A percentile compares a stretch with the other conserved stretches of the same genome.
These are phyloP conservation scores for Rhizopogon sp. DNA, from an alignment of 768 basidiomycete genomes.

Conservation along the genomic window DNA sequence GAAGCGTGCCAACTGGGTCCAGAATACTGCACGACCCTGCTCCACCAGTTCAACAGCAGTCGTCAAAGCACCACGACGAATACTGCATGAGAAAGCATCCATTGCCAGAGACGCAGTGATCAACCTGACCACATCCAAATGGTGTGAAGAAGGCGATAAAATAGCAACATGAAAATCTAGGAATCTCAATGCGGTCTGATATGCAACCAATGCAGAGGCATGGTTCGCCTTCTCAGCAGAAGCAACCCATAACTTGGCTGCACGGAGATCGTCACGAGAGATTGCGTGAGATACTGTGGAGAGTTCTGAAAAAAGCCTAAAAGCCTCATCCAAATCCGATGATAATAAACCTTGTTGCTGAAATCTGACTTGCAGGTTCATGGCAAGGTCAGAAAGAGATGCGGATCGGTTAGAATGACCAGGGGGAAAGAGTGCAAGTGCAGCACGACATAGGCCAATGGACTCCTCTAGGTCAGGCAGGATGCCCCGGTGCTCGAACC, in stretches of 20 bases:
- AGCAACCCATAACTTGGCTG: neutral
- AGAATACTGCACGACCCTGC: slow-evolving; percentile 22
- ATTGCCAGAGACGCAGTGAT: slow-evolving; percentile 7
- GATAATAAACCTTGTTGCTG: neutral
- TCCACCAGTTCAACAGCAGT: slow-evolving; percentile 30
- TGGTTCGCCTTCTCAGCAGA: neutral
- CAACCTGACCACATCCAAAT: neutral
- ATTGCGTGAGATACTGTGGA: neutral
- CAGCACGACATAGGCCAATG: too few relatives aligned
- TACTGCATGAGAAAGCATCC: slow-evolving; percentile 20
- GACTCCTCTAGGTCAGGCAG: too few relatives aligned
- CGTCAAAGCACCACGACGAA: slow-evolving; percentile 9
- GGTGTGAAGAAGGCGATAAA: neutral
- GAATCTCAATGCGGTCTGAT: neutral
- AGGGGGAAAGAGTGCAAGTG: too few relatives aligned
- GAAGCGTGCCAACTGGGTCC: slow-evolving; percentile 22
- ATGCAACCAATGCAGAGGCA: neutral
- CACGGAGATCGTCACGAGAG: neutral
- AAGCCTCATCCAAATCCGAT: neutral
- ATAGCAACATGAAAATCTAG: neutral
- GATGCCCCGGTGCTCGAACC: too few relatives aligned
- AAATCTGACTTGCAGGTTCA: neutral
- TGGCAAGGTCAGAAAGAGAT: neutral
- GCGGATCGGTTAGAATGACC: neutral
- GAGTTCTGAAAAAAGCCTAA: neutral